Evolutionary conservation across 257 asterid species (phyloP).

Genomic region (Nicotiana tomentosiformis): DNA sequence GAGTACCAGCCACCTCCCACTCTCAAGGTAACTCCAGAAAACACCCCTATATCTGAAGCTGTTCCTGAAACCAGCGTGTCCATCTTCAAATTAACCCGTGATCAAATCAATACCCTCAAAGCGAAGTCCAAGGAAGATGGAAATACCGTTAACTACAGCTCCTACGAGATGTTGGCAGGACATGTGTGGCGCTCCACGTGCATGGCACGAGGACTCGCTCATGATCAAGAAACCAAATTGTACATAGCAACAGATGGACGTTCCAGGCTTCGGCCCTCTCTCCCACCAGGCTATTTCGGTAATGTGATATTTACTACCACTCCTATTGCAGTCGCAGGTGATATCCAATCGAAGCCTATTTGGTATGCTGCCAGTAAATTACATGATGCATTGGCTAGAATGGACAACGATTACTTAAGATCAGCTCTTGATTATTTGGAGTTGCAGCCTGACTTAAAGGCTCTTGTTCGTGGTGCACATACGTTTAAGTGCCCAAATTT

Average conservation of each 20-base stretch:
- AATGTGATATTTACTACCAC: constrained; percentile 82
- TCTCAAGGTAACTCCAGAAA: constrained; percentile 26
- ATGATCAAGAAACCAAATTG: constrained; percentile 62
- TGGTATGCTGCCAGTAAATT: constrained; percentile 71
- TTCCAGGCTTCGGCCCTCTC: constrained; percentile 55
- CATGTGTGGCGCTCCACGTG: constrained; percentile 79
- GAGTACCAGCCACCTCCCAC: constrained; percentile 94
- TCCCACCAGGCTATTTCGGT: constrained; percentile 80
- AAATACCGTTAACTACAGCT: constrained; percentile 51
- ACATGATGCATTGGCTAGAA: constrained; percentile 56
- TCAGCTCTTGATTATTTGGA: constrained; percentile 91
- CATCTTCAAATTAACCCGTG: constrained; percentile 57
- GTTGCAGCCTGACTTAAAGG: constrained; percentile 77
- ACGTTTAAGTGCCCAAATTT: constrained; percentile 84
- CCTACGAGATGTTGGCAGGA: constrained; percentile 83
- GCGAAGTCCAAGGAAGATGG: constrained; percentile 66
- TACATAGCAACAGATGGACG: constrained; percentile 88
- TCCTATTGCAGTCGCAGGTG: constrained; percentile 59
- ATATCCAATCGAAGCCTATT: constrained; percentile 49
- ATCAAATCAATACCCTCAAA: constrained; percentile 56
- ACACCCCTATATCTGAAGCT: constrained; percentile 4
- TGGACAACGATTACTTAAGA: constrained; percentile 75
- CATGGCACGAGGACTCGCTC: constrained; percentile 57
- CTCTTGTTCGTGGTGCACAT: constrained; percentile 80
- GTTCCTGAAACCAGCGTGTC: constrained; percentile 43